A percentile compares a stretch with the other conserved stretches of the same genome.
Evolutionary conservation across 768 basidiomycete species (phyloP).

Genomic region (Boletus subcaerulescens): DNA sequence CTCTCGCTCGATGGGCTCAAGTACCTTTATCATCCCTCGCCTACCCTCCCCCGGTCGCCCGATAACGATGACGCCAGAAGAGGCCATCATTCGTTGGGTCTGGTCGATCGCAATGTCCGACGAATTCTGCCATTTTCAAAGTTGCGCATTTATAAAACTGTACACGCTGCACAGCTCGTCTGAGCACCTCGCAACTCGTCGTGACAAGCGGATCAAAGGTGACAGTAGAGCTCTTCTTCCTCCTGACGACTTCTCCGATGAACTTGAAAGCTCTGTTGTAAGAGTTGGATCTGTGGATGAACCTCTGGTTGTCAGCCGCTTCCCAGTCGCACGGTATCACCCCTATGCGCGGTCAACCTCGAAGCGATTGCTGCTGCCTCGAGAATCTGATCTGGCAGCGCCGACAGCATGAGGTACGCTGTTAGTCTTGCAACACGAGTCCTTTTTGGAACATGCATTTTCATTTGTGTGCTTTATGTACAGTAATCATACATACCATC

Average conservation of each 20-base stretch:
- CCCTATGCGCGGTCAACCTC: slow-evolving; percentile 20
- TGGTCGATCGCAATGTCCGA: slow-evolving; percentile 21
- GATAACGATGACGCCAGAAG: slow-evolving; percentile 15
- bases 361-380: slow-evolving; percentile 18
- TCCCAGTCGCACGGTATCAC: slow-evolving; percentile 4
- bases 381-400: slow-evolving; percentile 1
- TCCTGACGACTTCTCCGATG: slow-evolving; percentile 14
- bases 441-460: background rate
- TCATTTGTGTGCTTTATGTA: background rate
- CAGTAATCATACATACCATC: background rate
- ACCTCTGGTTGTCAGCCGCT: slow-evolving; percentile 10
- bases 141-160: background rate
- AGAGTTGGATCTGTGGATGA: slow-evolving; percentile 9
- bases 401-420: background rate
- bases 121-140: background rate
- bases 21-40: slow-evolving; percentile 24
- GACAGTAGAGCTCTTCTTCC: slow-evolving; percentile 10
- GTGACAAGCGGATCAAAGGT: slow-evolving; percentile 7
- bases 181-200: background rate
- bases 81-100: slow-evolving; percentile 17
- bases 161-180: background rate
- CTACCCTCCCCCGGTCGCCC: slow-evolving; percentile 23
- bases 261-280: background rate
- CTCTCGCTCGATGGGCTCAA: slow-evolving; percentile 6
- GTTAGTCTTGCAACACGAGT: background rate